Base-by-base conservation (phyloP, 2,329 filamentous ascomycete genomes). In the Waltergamsia citrina region DNA sequence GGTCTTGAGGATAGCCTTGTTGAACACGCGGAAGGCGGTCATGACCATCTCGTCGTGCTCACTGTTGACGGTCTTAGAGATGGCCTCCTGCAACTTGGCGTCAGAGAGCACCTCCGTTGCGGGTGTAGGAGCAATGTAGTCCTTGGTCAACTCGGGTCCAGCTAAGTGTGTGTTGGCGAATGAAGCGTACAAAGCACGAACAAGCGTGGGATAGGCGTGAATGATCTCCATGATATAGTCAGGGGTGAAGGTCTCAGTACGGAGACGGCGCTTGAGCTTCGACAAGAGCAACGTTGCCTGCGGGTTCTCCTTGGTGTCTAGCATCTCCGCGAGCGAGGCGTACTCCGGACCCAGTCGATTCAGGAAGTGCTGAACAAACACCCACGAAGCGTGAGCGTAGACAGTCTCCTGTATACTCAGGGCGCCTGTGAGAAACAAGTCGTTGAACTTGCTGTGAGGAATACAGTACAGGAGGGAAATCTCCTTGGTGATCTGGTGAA, bases 141-240 rank as follows among this genome's bases (percentile, higher is more conserved):
- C 59, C 39, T 65, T 62, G 43, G 7, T 21, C 33, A 64, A 67
- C 17, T 67, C 74, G 29, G 63, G 52, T 7, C 65, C 67, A 33
- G 62, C 65, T 33, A 78, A 83, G 59, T 98, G 92, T 3, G 85
- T 77, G 52, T 75, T 86, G 41, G 92, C 92, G 57, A 98, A 98
- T 1, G 86, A 81, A 30, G 94, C 74, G 57, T 98, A 98, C 35
- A 96, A 65, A 17, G 81, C 78, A 44, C 90, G 82, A 36, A 98
- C 81, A 17, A 98, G 74, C 21, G 80, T 76, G 1, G 92, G 90
- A 56, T 96, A 92, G 33, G 81, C 81, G 54, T 81, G 79, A 61
- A 98, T 94, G 55, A 98, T 96, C 62, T 98, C 90, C 19, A 90
- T 78, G 47, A 98, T 96, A 65, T 98, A 98, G 52, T 95, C 90